A percentile compares a stretch with the other conserved stretches of the same genome.
Evolutionary conservation across 106 monocot species (phyloP).

Genomic region (Allium cepa): DNA sequence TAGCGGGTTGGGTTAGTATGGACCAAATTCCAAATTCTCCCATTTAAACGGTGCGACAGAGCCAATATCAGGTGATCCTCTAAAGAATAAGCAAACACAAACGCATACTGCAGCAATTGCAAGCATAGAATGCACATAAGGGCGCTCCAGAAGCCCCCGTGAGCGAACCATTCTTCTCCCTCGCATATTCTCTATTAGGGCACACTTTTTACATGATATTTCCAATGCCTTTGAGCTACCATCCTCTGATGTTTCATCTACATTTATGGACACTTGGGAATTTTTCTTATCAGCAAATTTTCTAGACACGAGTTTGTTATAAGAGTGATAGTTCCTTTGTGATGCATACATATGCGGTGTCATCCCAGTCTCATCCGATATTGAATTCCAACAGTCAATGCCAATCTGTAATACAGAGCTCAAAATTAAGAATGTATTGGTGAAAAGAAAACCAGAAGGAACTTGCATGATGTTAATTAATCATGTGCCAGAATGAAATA

Average conservation of each 20-base stretch:
- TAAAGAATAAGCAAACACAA: slow-evolving; percentile 67
- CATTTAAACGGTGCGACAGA: slow-evolving; percentile 52
- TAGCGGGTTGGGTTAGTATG: slow-evolving; percentile 19
- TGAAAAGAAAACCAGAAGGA: too few relatives aligned
- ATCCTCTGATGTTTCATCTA: slow-evolving; percentile 7
- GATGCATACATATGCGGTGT: slow-evolving; percentile 34
- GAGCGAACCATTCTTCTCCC: slow-evolving; percentile 11
- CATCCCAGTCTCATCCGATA: slow-evolving; percentile 30
- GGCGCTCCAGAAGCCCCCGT: slow-evolving; percentile 38
- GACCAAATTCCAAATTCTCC: slow-evolving; percentile 60
- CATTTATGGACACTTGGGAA: slow-evolving; percentile 24
- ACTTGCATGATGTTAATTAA: too few relatives aligned
- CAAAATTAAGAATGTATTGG: not conserved
- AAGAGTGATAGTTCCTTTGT: slow-evolving; percentile 27
- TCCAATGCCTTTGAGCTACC: slow-evolving; percentile 4
- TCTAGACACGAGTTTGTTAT: slow-evolving; percentile 30
- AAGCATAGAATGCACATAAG: slow-evolving; percentile 51
- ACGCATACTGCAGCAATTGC: slow-evolving; percentile 83
- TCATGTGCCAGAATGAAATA: too few relatives aligned
- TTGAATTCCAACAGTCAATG: slow-evolving; percentile 30
- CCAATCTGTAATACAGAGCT: slow-evolving; percentile 22
- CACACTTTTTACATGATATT: slow-evolving; percentile 36
- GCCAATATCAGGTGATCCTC: slow-evolving; percentile 40
- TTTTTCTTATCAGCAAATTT: slow-evolving; percentile 31
- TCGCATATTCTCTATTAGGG: slow-evolving; percentile 9